Conservation (phyloP, 1,284 basidiomycete genomes). For the Sporisorium iseilematis-ciliati region DNA sequence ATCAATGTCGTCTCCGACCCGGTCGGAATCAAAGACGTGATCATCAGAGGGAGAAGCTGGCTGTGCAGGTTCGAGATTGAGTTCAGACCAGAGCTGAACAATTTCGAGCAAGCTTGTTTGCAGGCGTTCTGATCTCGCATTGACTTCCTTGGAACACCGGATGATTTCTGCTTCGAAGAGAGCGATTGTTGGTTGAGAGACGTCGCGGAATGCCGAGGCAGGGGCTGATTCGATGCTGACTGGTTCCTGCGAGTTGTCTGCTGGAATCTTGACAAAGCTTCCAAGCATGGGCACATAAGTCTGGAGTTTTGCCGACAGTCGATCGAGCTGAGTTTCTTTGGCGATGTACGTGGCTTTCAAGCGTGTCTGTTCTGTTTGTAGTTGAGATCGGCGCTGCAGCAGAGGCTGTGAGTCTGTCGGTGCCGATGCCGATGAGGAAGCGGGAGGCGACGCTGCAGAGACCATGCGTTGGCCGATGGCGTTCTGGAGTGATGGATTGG, state of each 20-base stretch:
- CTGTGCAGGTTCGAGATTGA: slow-evolving; percentile 50
- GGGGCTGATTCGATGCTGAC: background rate
- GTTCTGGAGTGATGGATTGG: slow-evolving; percentile 41
- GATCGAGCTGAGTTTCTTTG: slow-evolving; percentile 41
- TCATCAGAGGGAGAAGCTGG: slow-evolving; percentile 41
- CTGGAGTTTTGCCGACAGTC: slow-evolving; percentile 37
- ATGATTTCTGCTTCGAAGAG: slow-evolving; percentile 56
- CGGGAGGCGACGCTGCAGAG: slow-evolving; percentile 34
- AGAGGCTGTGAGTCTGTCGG: slow-evolving; percentile 29
- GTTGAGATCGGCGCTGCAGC: slow-evolving; percentile 42
- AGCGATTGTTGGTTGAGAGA: slow-evolving; percentile 40
- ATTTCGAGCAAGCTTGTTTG: slow-evolving; percentile 57
- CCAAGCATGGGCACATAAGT: slow-evolving; percentile 50
- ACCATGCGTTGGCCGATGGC: slow-evolving; percentile 49
- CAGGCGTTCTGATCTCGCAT: slow-evolving; percentile 50
- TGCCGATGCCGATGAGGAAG: slow-evolving; percentile 9
- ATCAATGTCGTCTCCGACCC: slow-evolving; percentile 22
- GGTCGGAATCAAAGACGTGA: slow-evolving; percentile 29
- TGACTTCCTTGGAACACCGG: slow-evolving; percentile 56
- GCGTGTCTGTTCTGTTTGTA: slow-evolving; percentile 39
- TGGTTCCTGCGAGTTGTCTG: slow-evolving; percentile 11
- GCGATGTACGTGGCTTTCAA: slow-evolving; percentile 39
- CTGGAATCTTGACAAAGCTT: slow-evolving; percentile 42
- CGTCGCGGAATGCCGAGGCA: slow-evolving; percentile 31
- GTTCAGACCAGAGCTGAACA: slow-evolving; percentile 65